Evolutionary conservation across 306 rosid genomes (phyloP).

Genomic region (Vicia faba): DNA sequence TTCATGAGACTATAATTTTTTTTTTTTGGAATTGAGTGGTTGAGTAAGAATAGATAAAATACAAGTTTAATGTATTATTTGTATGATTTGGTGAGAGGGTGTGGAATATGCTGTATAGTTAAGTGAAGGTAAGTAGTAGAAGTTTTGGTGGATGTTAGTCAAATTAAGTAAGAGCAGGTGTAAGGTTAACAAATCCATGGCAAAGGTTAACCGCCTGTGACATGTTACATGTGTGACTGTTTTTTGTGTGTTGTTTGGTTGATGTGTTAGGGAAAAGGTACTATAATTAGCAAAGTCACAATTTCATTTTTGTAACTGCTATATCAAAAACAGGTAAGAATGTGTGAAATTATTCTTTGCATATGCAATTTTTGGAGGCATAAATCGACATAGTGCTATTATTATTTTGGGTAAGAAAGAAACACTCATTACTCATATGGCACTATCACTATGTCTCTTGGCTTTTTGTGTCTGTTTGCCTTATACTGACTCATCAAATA

Average conservation of each 20-base stretch:
- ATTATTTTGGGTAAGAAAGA: slow-evolving; percentile 13
- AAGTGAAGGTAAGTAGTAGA: slow-evolving; percentile 37
- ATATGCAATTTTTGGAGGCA: slow-evolving; percentile 7
- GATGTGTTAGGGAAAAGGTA: not conserved
- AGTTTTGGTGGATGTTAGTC: slow-evolving; percentile 46
- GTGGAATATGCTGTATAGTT: slow-evolving; percentile 36
- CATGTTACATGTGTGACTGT: not conserved
- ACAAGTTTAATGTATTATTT: slow-evolving; percentile 32
- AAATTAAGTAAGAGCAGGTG: slow-evolving; percentile 59
- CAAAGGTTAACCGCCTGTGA: slow-evolving; percentile 42
- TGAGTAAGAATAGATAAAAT: slow-evolving; percentile 41
- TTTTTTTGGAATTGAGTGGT: slow-evolving; percentile 45
- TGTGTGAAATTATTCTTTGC: not conserved
- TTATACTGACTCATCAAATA: not conserved
- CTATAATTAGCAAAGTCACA: not conserved
- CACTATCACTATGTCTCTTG: not conserved
- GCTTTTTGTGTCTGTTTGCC: not conserved
- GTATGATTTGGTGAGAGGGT: slow-evolving; percentile 48
- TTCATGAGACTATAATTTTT: slow-evolving; percentile 20
- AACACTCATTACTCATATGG: not conserved
- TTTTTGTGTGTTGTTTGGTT: slow-evolving; percentile 26
- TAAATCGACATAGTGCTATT: not conserved
- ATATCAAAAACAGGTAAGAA: slow-evolving; percentile 19
- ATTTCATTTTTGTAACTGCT: slow-evolving; percentile 21
- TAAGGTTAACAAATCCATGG: slow-evolving; percentile 39